Percentiles rank a stretch among this genome's conserved stretches.
These are phyloP conservation scores for Globisporangium solare DNA, from an alignment of 352 stramenopile species.

Conservation along the genomic window DNA sequence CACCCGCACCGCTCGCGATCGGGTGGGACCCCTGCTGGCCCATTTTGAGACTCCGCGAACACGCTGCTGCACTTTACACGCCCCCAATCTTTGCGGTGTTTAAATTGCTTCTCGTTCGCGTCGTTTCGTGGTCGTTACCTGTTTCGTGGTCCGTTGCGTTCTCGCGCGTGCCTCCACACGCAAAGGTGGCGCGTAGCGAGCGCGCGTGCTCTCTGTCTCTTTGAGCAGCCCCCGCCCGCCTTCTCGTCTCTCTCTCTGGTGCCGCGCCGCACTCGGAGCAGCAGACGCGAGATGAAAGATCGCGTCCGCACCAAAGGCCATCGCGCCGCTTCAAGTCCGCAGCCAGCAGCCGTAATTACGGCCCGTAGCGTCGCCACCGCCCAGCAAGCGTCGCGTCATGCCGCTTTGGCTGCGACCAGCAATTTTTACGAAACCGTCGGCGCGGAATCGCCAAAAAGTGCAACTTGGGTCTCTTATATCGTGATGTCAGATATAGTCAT, in stretches of 20 bases:
- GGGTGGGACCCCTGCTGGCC: slow-evolving; percentile 49
- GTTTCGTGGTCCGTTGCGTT: neutral
- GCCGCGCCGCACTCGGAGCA: too few species aligned
- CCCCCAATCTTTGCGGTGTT: neutral
- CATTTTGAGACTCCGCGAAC: slow-evolving; percentile 24
- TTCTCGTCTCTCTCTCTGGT: neutral
- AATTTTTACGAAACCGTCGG: neutral
- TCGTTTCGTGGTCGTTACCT: neutral
- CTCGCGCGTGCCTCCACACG: neutral
- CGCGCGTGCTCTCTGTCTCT: neutral
- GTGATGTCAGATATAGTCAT: too few species aligned
- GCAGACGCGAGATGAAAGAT: slow-evolving; percentile 8
- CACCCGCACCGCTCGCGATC: slow-evolving; percentile 1
- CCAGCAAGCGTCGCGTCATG: too few species aligned
- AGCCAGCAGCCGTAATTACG: neutral
- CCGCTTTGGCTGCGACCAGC: too few species aligned
- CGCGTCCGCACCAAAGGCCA: slow-evolving; percentile 7
- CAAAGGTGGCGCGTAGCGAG: too few species aligned
- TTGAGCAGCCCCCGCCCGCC: neutral
- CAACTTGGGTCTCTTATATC: too few species aligned
- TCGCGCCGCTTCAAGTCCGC: slow-evolving; percentile 2
- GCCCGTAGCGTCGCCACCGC: neutral
- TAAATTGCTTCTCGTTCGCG: neutral
- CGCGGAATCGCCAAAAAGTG: too few species aligned
- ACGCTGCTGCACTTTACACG: neutral